Percentiles rank a stretch among this genome's conserved stretches.
Conservation (phyloP, 2,329 filamentous ascomycete genomes). For the Dactylellina drechsleri region DNA sequence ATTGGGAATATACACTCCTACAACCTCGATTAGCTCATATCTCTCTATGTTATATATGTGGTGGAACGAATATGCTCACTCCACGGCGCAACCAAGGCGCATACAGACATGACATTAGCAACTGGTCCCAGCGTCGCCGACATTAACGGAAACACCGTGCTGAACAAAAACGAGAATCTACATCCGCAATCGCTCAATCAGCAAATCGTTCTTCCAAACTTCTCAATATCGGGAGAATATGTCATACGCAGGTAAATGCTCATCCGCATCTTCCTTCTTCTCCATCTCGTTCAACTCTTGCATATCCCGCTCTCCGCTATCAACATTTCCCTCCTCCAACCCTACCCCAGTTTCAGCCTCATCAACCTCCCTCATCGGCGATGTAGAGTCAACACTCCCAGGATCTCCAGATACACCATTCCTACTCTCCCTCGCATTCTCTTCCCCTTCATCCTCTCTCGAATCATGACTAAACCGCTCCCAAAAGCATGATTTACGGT, state of each 20-base stretch:
- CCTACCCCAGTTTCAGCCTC: conserved; percentile 18
- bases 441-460: conserved; percentile 29
- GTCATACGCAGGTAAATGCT: conserved; percentile 40
- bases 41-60: too few relatives aligned
- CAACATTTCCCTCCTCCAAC: conserved; percentile 8
- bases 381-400: conserved; percentile 27
- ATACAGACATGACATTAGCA: conserved; percentile 87
- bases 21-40: neutral
- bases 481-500: conserved; percentile 48
- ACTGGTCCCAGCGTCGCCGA: conserved; percentile 86
- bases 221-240: neutral
- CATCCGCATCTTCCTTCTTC: conserved; percentile 29
- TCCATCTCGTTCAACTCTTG: conserved; percentile 31
- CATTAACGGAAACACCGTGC: conserved; percentile 74
- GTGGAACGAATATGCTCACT: conserved; percentile 65
- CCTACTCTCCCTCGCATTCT: conserved; percentile 35
- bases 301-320: conserved; percentile 30
- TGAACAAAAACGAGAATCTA: conserved; percentile 41
- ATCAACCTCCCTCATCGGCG: conserved; percentile 35
- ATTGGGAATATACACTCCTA: conserved; percentile 58
- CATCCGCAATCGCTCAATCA: neutral
- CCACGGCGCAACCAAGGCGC: conserved; percentile 84
- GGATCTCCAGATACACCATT: neutral
- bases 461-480: conserved; percentile 47
- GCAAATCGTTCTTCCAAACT: too few relatives aligned